phyloP scores from a whole-genome alignment of 2,329 filamentous ascomycete species.

The Neofusicoccum ribis region DNA sequence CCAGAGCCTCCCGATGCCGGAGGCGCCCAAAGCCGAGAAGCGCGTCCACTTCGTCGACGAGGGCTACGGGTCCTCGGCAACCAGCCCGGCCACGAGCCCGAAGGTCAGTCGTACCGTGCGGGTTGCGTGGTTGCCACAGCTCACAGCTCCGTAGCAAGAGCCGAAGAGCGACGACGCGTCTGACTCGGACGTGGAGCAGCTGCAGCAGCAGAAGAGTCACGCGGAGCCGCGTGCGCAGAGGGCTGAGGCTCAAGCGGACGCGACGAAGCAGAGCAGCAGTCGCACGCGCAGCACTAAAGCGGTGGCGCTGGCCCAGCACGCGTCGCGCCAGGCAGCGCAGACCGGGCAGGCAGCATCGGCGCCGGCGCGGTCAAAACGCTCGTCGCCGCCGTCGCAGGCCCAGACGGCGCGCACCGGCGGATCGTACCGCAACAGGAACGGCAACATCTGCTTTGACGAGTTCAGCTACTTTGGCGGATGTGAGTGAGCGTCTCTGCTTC shows the following conservation, averaged over 20 bases:
- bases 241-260: too few species aligned
- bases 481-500: not conserved
- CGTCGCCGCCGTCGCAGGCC: not conserved
- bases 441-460: constrained; percentile 18
- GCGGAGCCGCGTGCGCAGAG: too few species aligned
- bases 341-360: too few species aligned
- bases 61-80: constrained; percentile 12
- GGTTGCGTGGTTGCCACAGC: constrained; percentile 1
- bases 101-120: constrained; percentile 6
- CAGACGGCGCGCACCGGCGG: constrained; percentile 7
- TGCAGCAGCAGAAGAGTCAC: not conserved
- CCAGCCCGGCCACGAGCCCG: constrained; percentile 10
- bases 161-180: not conserved
- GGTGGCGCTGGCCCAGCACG: too few species aligned
- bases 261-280: too few species aligned
- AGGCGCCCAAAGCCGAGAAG: not conserved
- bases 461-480: constrained; percentile 15
- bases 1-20: not conserved
- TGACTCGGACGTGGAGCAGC: not conserved
- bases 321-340: too few species aligned
- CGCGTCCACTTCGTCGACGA: constrained; percentile 18
- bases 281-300: too few species aligned
- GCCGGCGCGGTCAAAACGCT: not conserved
- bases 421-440: constrained; percentile 15
- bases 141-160: constrained; percentile 15